Evolutionary conservation across 352 stramenopile species (phyloP).

Genomic region (Phytophthora cactorum): DNA sequence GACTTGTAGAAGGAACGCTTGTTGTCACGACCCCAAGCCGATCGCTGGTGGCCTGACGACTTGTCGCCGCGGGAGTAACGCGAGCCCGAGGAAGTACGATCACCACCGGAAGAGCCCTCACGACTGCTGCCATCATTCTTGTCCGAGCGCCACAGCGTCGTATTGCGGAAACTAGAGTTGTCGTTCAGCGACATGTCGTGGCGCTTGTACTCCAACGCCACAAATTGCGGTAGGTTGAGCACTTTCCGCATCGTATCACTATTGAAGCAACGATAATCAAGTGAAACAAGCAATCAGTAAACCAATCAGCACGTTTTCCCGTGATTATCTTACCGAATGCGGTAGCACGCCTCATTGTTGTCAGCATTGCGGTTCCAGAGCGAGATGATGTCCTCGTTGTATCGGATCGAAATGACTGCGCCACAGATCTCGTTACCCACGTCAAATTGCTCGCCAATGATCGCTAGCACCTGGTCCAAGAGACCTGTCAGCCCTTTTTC

Average conservation of each 20-base stretch:
- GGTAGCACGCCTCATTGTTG: constrained; percentile 90
- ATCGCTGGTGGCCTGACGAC: constrained; percentile 45
- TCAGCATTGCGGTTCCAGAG: constrained; percentile 95
- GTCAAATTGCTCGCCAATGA: constrained; percentile 95
- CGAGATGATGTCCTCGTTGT: constrained; percentile 95
- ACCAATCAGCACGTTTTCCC: not conserved
- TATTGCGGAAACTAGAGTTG: constrained; percentile 83
- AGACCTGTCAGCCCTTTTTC: constrained; percentile 7
- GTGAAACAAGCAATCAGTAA: not conserved
- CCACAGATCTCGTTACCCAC: constrained; percentile 94
- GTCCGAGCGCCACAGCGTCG: constrained; percentile 77
- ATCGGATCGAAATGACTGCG: constrained; percentile 91
- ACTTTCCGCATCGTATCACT: constrained; percentile 91
- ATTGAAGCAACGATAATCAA: constrained; percentile 1
- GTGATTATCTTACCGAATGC: constrained; percentile 60
- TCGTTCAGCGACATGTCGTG: constrained; percentile 89
- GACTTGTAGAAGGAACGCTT: constrained; percentile 66
- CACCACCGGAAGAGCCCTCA: constrained; percentile 20
- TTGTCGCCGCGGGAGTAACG: constrained; percentile 64
- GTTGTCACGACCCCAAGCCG: constrained; percentile 63
- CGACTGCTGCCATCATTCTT: constrained; percentile 46
- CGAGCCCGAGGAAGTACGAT: constrained; percentile 41
- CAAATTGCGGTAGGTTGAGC: constrained; percentile 91
- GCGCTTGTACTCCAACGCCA: constrained; percentile 93
- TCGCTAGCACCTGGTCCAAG: constrained; percentile 77